phyloP scores from a whole-genome alignment of 2,329 filamentous ascomycete genomes.

The Westerdykella ornata region DNA sequence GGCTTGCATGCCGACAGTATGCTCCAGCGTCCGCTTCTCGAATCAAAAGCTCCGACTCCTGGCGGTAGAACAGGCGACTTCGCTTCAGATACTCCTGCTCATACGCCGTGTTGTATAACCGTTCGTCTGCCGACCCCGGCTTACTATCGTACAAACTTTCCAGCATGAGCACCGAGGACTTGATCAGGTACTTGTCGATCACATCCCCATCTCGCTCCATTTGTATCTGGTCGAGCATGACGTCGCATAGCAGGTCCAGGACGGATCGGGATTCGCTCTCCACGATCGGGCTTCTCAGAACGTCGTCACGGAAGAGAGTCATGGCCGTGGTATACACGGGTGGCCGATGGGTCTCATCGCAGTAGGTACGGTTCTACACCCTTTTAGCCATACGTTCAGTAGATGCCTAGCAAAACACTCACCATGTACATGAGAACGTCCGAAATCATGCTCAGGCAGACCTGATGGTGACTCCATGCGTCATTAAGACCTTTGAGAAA shows the following conservation, averaged over 20 bases:
- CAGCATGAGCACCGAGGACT: slow-evolving; percentile 81
- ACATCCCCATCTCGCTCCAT: slow-evolving; percentile 88
- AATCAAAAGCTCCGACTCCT: slow-evolving; percentile 68
- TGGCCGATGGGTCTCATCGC: slow-evolving; percentile 62
- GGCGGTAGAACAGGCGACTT: slow-evolving; percentile 66
- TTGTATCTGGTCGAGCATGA: slow-evolving; percentile 82
- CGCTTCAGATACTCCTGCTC: slow-evolving; percentile 68
- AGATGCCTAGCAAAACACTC: slow-evolving; percentile 16
- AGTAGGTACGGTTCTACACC: slow-evolving; percentile 68
- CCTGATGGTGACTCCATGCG: slow-evolving; percentile 82
- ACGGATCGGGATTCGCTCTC: slow-evolving; percentile 48
- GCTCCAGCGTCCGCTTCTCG: slow-evolving; percentile 70
- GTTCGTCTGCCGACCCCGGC: slow-evolving; percentile 67
- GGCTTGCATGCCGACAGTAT: slow-evolving; percentile 71
- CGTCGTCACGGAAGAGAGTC: slow-evolving; percentile 78
- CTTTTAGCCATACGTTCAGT: slow-evolving; percentile 11
- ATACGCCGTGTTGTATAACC: slow-evolving; percentile 77
- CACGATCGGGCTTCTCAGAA: slow-evolving; percentile 56
- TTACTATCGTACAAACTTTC: slow-evolving; percentile 79
- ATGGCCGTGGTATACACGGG: slow-evolving; percentile 82
- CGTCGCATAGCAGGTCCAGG: slow-evolving; percentile 68
- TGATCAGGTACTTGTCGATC: slow-evolving; percentile 75
- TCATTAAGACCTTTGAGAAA: slow-evolving; percentile 71
- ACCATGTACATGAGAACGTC: slow-evolving; percentile 96
- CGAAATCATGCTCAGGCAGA: slow-evolving; percentile 92